Evolutionary conservation across 495 filamentous ascomycete genomes (phyloP), one percentile per base, ranked within the genome.

Genomic region (Xylaria grammica): DNA sequence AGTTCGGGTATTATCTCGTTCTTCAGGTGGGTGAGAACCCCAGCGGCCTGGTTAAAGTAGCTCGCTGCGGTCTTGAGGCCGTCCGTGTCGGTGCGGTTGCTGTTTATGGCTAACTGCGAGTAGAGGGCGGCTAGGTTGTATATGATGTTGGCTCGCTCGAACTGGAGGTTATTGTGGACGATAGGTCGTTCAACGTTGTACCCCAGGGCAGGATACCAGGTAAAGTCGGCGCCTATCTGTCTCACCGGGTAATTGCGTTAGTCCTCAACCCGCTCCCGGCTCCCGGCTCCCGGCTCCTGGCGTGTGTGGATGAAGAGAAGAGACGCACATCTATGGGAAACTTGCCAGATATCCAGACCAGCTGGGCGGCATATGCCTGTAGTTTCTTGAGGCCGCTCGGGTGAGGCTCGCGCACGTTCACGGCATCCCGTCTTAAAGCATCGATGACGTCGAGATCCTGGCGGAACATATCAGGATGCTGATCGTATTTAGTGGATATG

Each of bases 401-500:
- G 76, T 99, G 95, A 15, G 95, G 87, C 69, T 98, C 95, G 60
- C 90, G 87, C 11, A 94, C 89, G 75, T 93, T 90, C 62, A 97
- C 79, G 48, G 95, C 95, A 64, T 94, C 91, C 50, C 81, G 85
- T 11, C 95, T 87, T 54, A 98, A 73, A 50, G 86, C 81, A 73
- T 99, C 93, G 73, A 99, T 92, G 63, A 90, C 84, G 59, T 95
- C 85, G 44, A 99, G 85, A 78, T 99, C 95, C 54, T 91, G 83
- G 65, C 88, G 85, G 77, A 99, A 99, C 93, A 97, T 97, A 75
- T 97, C 92, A 58, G 96, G 95, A 76, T 97, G 95, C 74, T 99
- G 95, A 77, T 98, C 95, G 90, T 99, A 99, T 85, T 98, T 97
- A 73, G 87, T 90, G 44, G 92, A 97, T 66, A 99, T 99, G 79